Evolutionary conservation across 1,139 yeast species (phyloP).

Genomic region (Candida pseudoviswanathii): DNA sequence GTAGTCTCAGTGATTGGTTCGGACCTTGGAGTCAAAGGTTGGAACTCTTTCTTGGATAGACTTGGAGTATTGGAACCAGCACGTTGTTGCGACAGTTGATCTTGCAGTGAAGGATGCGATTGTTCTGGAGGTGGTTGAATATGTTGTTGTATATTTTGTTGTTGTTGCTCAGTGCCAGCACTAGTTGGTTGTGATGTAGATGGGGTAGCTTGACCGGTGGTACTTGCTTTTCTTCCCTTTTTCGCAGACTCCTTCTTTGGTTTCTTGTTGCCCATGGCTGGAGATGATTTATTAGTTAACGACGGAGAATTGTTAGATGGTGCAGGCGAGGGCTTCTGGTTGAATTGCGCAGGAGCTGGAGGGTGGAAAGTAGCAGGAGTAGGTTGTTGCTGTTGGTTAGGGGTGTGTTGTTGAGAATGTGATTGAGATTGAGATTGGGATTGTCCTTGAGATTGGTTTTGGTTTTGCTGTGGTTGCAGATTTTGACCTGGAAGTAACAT

Average conservation of each 20-base stretch:
- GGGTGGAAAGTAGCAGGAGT: conserved; percentile 15
- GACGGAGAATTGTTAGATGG: conserved; percentile 34
- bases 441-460: conserved; percentile 6
- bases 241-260: conserved; percentile 29
- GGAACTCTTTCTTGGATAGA: conserved; percentile 36
- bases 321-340: conserved; percentile 30
- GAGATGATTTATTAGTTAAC: conserved; percentile 40
- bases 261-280: conserved; percentile 24
- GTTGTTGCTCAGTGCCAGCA: conserved; percentile 19
- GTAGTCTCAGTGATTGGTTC: conserved; percentile 33
- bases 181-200: conserved; percentile 14
- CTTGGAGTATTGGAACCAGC: conserved; percentile 26
- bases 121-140: conserved; percentile 8
- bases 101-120: conserved; percentile 5
- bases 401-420: conserved; percentile 16
- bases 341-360: conserved; percentile 14
- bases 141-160: conserved; percentile 9
- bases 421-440: neutral
- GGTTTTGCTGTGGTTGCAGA: conserved; percentile 16
- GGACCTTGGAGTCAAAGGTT: conserved; percentile 48
- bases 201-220: conserved; percentile 16
- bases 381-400: conserved; percentile 18
- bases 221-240: conserved; percentile 35
- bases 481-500: conserved; percentile 21
- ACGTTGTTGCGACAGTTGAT: conserved; percentile 7